Conservation (phyloP, 768 basidiomycete species). For the Austroboletus eburneus region DNA sequence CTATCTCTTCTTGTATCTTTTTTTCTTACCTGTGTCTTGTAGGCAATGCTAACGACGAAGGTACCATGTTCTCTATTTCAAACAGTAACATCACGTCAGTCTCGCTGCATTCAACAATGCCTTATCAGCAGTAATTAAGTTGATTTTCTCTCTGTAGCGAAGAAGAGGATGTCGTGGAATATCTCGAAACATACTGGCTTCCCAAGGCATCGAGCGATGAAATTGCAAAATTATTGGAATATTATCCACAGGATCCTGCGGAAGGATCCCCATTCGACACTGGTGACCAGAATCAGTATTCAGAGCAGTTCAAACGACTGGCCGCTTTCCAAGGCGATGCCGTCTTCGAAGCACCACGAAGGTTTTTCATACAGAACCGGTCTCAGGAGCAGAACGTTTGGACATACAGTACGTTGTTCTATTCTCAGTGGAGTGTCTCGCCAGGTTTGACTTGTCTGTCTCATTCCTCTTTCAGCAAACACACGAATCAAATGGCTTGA, state of each 20-base stretch:
- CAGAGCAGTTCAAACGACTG: slow-evolving; percentile 48
- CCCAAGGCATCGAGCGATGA: slow-evolving; percentile 22
- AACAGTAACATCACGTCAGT: slow-evolving; percentile 47
- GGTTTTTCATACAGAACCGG: slow-evolving; percentile 40
- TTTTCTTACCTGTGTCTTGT: not conserved
- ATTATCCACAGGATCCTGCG: slow-evolving; percentile 38
- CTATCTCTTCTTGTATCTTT: not conserved
- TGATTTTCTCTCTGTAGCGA: slow-evolving; percentile 11
- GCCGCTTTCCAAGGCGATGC: slow-evolving; percentile 49
- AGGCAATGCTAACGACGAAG: slow-evolving; percentile 39
- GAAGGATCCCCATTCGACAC: slow-evolving; percentile 55
- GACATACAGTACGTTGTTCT: slow-evolving; percentile 19
- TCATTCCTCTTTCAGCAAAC: slow-evolving; percentile 32
- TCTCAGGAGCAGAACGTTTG: slow-evolving; percentile 40
- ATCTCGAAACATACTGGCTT: slow-evolving; percentile 29
- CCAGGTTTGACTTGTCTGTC: not conserved
- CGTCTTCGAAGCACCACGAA: slow-evolving; percentile 46
- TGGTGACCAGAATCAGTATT: slow-evolving; percentile 37
- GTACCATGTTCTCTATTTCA: slow-evolving; percentile 42
- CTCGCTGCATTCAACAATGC: not conserved
- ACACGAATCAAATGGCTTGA: slow-evolving; percentile 41
- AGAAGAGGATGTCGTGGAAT: slow-evolving; percentile 24
- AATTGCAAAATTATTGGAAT: slow-evolving; percentile 23
- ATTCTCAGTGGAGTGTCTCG: not conserved
- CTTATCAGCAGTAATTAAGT: no score